Base-by-base conservation (phyloP, 495 filamentous ascomycete species). In the Penicillium egyptiacum region DNA sequence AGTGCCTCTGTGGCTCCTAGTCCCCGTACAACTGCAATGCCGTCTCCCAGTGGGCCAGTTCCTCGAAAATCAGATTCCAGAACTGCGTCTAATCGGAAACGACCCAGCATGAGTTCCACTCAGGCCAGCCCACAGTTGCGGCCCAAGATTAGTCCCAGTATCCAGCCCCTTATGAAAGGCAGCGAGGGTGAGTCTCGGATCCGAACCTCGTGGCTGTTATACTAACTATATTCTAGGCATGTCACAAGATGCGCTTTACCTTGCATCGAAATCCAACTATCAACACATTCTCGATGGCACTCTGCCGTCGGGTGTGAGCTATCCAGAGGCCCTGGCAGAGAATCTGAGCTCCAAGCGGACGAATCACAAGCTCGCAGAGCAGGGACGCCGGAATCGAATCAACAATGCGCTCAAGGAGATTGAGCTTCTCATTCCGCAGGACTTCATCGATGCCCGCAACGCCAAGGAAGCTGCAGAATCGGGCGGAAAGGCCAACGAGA, bases 261-360 rank as follows among this genome's bases (percentile, higher is more conserved):
- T 98, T 22, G 90, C 93, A 11, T 89, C 88, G 31, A 97, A 97
- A 67, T 96, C 92, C 19, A 98, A 98, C 68, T 98, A 98, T 66
- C 94, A 98, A 68, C 94, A 96, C 65, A 94, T 98, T 52, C 74
- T 98, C 26, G 93, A 98, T 67, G 94, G 94, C 42, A 98, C 88
- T 40, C 84, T 88, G 42, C 84, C 96, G 5, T 91, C 90, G 0
- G 94, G 94, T 11, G 88, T 98, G 23, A 89, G 86, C 1, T 98
- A 96, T 59, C 94, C 94, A 0, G 88, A 90, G 62, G 88, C 90
- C 16, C 80, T 98, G 19, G 93, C 91, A 5, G 94, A 92, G 31
- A 95, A 95, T 53, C 75, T 98, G 30, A 97, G 92, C 25, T 96
- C 91, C 10, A 98, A 98, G 76, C 88, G 94, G 58, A 98, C 94